These are phyloP conservation scores for Paraconiothyrium brasiliense DNA, from an alignment of 2,329 filamentous ascomycete species.

Conservation along the genomic window DNA sequence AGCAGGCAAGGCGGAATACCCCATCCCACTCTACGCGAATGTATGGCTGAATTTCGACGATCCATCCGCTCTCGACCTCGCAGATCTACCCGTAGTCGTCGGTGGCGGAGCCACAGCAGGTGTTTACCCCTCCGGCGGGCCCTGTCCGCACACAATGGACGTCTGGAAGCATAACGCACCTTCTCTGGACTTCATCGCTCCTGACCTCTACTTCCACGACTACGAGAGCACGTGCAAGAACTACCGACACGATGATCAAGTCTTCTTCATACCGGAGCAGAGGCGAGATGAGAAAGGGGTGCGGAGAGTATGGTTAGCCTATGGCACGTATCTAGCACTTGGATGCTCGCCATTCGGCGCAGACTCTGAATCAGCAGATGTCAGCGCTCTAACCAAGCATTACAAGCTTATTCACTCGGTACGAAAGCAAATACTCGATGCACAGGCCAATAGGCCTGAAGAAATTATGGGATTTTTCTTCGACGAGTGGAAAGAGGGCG, in stretches of 20 bases:
- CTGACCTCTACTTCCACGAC: slow-evolving; percentile 61
- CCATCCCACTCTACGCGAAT: slow-evolving; percentile 57
- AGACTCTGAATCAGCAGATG: slow-evolving; percentile 50
- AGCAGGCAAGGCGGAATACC: slow-evolving; percentile 54
- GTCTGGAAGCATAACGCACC: slow-evolving; percentile 56
- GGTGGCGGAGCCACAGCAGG: slow-evolving; percentile 57
- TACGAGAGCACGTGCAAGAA: slow-evolving; percentile 56
- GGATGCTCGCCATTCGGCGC: slow-evolving; percentile 46
- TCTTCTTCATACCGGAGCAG: slow-evolving; percentile 64
- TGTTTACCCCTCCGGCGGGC: slow-evolving; percentile 60
- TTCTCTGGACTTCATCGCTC: slow-evolving; percentile 57
- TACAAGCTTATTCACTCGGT: slow-evolving; percentile 53
- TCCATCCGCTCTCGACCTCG: slow-evolving; percentile 35
- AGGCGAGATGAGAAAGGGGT: slow-evolving; percentile 56
- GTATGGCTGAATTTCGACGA: slow-evolving; percentile 56
- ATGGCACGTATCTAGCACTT: slow-evolving; percentile 32
- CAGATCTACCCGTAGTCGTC: slow-evolving; percentile 49
- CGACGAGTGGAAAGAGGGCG: slow-evolving; percentile 46
- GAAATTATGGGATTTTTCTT: slow-evolving; percentile 56
- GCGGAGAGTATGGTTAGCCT: slow-evolving; percentile 37
- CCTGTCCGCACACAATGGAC: slow-evolving; percentile 54
- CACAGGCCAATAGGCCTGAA: slow-evolving; percentile 46
- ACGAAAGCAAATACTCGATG: slow-evolving; percentile 50
- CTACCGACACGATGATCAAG: slow-evolving; percentile 56
- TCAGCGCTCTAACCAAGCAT: slow-evolving; percentile 49